Evolutionary conservation across 306 rosid species (phyloP).

Genomic region (Fragaria iinumae): DNA sequence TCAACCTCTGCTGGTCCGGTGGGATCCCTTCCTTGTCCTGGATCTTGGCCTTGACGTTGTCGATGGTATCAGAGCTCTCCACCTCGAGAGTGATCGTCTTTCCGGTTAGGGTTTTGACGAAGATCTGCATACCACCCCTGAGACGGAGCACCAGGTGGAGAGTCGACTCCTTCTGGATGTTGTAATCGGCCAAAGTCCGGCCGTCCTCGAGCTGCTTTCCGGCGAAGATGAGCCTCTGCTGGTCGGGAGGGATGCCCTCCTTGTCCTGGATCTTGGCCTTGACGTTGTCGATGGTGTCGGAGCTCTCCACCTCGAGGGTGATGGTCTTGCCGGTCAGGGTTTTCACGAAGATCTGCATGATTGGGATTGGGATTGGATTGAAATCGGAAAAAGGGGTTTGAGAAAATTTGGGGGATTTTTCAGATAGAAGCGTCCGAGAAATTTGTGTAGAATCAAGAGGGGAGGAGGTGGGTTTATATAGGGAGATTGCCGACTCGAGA

Average conservation of each 20-base stretch:
- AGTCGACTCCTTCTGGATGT: slow-evolving; percentile 46
- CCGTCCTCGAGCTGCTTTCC: slow-evolving; percentile 48
- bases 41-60: slow-evolving; percentile 48
- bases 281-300: slow-evolving; percentile 41
- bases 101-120: slow-evolving; percentile 38
- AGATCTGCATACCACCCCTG: slow-evolving; percentile 46
- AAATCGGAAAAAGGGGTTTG: background rate
- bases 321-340: slow-evolving; percentile 48
- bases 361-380: background rate
- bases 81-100: slow-evolving; percentile 44
- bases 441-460: background rate
- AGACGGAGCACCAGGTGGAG: slow-evolving; percentile 48
- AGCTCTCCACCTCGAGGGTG: slow-evolving; percentile 41
- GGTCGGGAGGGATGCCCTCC: slow-evolving; percentile 37
- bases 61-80: slow-evolving; percentile 47
- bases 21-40: slow-evolving; percentile 43
- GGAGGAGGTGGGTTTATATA: slow-evolving; percentile 8
- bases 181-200: slow-evolving; percentile 38
- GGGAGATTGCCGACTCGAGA: background rate
- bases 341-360: slow-evolving; percentile 42
- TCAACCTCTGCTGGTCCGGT: slow-evolving; percentile 36
- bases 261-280: slow-evolving; percentile 45
- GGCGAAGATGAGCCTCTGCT: slow-evolving; percentile 42
- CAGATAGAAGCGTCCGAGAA: background rate
- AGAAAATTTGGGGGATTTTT: no score